Percentiles rank a stretch among this genome's conserved stretches.
Conservation (phyloP, 768 basidiomycete genomes). For the Tephrocybe sp. region DNA sequence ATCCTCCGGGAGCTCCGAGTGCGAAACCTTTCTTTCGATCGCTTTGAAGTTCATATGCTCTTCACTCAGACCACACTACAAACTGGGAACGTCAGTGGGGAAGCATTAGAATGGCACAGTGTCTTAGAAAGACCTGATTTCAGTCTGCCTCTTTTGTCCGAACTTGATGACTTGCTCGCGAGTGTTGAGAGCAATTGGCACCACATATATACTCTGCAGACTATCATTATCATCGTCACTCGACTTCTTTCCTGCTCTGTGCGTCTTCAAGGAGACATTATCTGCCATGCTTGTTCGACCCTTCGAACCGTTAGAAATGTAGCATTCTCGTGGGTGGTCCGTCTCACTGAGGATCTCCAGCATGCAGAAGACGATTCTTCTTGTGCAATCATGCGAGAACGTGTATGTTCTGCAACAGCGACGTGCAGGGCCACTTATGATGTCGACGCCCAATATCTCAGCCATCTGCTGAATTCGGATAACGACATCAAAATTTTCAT, state of each 20-base stretch:
- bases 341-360: not conserved
- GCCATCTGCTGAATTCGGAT: conserved; percentile 15
- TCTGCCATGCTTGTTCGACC: conserved; percentile 21
- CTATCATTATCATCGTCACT: conserved; percentile 30
- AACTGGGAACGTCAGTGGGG: conserved; percentile 26
- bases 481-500: conserved; percentile 24
- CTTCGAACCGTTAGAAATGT: conserved; percentile 21
- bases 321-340: conserved; percentile 7
- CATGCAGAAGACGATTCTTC: conserved; percentile 5
- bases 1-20: conserved; percentile 42
- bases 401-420: conserved; percentile 6
- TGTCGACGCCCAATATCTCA: conserved; percentile 15
- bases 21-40: conserved; percentile 36
- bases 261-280: conserved; percentile 12
- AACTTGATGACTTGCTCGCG: conserved; percentile 33
- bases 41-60: conserved; percentile 39
- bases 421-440: conserved; percentile 20
- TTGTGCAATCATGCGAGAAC: not conserved
- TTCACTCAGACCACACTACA: conserved; percentile 46
- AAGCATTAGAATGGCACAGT: conserved; percentile 36
- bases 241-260: conserved; percentile 33
- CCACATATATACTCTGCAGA: conserved; percentile 29
- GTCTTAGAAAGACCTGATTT: conserved; percentile 34
- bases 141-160: conserved; percentile 32
- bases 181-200: conserved; percentile 43